Evolutionary conservation across 2,329 filamentous ascomycete species (phyloP), one percentile per base, ranked within the genome.

Genomic region (Trichoderma breve): DNA sequence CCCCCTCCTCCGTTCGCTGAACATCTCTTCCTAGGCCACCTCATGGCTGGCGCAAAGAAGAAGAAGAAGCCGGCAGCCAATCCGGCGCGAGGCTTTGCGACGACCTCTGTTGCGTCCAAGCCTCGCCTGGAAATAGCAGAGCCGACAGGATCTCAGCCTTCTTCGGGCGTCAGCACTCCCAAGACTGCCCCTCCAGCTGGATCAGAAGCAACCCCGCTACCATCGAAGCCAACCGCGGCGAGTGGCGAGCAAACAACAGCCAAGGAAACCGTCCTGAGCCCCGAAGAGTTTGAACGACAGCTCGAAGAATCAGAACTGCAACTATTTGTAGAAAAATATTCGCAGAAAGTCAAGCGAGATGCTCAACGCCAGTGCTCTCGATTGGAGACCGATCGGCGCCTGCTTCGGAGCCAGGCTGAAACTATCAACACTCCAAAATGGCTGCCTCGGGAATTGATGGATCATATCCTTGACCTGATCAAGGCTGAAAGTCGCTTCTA

Each of bases 281-380:
- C 95, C 1, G 95, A 98, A 79, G 93, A 98, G 80, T 92, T 98
- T 66, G 96, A 98, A 79, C 90, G 85, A 74, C 93, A 97, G 77
- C 87, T 98, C 18, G 94, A 98, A 80, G 92, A 94, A 77, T 92
- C 94, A n/a, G 94, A 97, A 77, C 85, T 99, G 47, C 95, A 98
- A 80, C 83, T 93, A 26, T 84, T 98, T 6, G 91, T 98, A 18
- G 95, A 98, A 74, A 96, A 94, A 78, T 85, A 95, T 81, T 91
- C 91, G 0, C 83, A 88, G 53, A 97, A 95, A 81, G 91, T 92
- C 73, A 92, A 91, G 76, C 90, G 91, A 77, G 95, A 98, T 81
- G 90, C 92, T 18, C 85, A 88, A 74, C 91, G 95, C 24, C 93
- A 97, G 79, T 89, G 90, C 73, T 85, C 87, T 26, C 92, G 93